Percentiles rank a stretch among this genome's conserved stretches.
Evolutionary conservation across 495 filamentous ascomycete species (phyloP).

Genomic region (Neurospora sp.): DNA sequence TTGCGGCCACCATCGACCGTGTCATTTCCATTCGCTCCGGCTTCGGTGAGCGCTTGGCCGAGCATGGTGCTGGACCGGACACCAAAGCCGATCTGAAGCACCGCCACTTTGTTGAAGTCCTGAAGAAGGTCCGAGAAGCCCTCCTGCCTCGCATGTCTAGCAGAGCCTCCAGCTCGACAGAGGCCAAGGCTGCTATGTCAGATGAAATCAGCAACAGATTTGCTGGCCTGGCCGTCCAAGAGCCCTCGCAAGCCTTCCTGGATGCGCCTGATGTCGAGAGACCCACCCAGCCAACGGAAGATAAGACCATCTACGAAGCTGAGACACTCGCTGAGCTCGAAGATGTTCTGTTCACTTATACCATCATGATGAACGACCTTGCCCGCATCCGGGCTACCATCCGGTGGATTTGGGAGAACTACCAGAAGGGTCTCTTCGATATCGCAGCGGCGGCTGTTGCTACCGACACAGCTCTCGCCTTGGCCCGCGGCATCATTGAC

Average conservation of each 20-base stretch:
- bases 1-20: slow-evolving; percentile 16
- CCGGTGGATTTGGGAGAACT: slow-evolving; percentile 16
- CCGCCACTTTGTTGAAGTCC: slow-evolving; percentile 23
- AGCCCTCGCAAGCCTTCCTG: slow-evolving; percentile 28
- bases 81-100: slow-evolving; percentile 20
- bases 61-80: slow-evolving; percentile 8
- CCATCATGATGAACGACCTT: slow-evolving; percentile 14
- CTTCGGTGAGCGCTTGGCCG: slow-evolving; percentile 7
- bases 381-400: slow-evolving; percentile 10
- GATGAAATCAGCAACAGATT: slow-evolving; percentile 20
- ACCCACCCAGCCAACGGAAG: slow-evolving; percentile 1
- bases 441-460: slow-evolving; percentile 27
- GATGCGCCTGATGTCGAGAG: slow-evolving; percentile 18
- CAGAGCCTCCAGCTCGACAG: background rate
- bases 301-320: slow-evolving; percentile 20
- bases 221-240: slow-evolving; percentile 20
- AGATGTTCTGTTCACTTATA: slow-evolving; percentile 15
- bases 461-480: slow-evolving; percentile 31
- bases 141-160: slow-evolving; percentile 16
- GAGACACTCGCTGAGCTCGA: slow-evolving; percentile 17
- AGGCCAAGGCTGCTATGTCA: background rate
- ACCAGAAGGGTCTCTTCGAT: slow-evolving; percentile 19
- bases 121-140: slow-evolving; percentile 20
- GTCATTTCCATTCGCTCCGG: slow-evolving; percentile 15
- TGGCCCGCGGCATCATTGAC: slow-evolving; percentile 26